Conservation (phyloP, 1,284 basidiomycete species). For the Trichosporon coremiiforme region DNA sequence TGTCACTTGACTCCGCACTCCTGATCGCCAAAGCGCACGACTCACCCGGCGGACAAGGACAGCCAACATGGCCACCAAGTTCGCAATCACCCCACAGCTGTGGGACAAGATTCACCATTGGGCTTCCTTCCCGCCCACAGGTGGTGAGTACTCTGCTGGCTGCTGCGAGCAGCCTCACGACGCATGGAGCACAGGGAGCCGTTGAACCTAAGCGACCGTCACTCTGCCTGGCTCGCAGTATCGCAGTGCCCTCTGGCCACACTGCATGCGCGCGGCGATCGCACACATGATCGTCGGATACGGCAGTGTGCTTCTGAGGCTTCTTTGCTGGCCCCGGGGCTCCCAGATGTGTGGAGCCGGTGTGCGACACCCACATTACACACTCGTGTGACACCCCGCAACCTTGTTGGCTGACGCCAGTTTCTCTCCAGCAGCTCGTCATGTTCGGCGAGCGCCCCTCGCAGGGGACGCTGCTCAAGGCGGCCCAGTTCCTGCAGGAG, state of each 20-base stretch:
- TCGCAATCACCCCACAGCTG: conserved; percentile 71
- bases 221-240: not conserved
- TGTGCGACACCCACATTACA: not conserved
- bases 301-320: conserved; percentile 1
- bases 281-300: not conserved
- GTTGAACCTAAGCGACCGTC: not conserved
- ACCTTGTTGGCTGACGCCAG: conserved; percentile 55
- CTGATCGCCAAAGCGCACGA: not conserved
- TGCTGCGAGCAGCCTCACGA: not conserved
- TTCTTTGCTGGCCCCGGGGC: not conserved
- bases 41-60: not conserved
- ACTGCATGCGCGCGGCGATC: not conserved
- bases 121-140: conserved; percentile 89
- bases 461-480: conserved; percentile 82
- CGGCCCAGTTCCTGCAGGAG: conserved; percentile 77
- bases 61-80: conserved; percentile 49
- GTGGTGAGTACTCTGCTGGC: conserved; percentile 62
- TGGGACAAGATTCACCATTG: conserved; percentile 95
- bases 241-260: not conserved
- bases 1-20: not conserved
- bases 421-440: conserved; percentile 91
- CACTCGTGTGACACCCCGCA: conserved; percentile 1
- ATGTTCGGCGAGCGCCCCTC: conserved; percentile 79
- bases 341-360: not conserved
- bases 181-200: not conserved